Conservation (phyloP, 805 yeast genomes). For the Clavispora vitiphila region DNA sequence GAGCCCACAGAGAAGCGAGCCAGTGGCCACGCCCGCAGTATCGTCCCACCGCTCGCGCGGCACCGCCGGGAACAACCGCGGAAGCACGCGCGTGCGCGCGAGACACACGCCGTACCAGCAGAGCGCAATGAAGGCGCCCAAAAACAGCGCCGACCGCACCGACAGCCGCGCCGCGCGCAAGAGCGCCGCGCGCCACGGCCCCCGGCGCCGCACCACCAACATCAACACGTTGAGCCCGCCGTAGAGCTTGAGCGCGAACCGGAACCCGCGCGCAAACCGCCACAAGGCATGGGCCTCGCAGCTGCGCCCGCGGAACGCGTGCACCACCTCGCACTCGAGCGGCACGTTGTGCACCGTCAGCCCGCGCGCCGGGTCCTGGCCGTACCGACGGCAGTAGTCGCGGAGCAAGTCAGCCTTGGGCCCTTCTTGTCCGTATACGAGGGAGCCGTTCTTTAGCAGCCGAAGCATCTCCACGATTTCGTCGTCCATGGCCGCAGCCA, state of each 20-base stretch:
- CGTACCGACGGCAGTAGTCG: slow-evolving; percentile 27
- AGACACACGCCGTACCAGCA: slow-evolving; percentile 47
- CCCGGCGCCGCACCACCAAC: slow-evolving; percentile 17
- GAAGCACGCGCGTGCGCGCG: slow-evolving; percentile 35
- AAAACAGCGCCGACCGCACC: slow-evolving; percentile 38
- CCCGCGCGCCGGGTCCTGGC: slow-evolving; percentile 29
- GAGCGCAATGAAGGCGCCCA: slow-evolving; percentile 38
- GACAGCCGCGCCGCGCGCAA: slow-evolving; percentile 29
- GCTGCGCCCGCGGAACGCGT: slow-evolving; percentile 31
- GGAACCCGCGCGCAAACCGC: slow-evolving; percentile 39
- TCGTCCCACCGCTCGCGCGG: slow-evolving; percentile 33
- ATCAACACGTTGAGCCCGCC: slow-evolving; percentile 34
- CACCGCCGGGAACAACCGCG: slow-evolving; percentile 32
- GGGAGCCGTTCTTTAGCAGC: slow-evolving; percentile 23
- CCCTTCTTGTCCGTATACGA: slow-evolving; percentile 32
- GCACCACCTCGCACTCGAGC: slow-evolving; percentile 37
- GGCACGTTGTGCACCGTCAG: slow-evolving; percentile 24
- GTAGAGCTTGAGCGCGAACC: slow-evolving; percentile 36
- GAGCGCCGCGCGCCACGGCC: slow-evolving; percentile 18
- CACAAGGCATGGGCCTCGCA: slow-evolving; percentile 46
- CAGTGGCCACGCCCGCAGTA: slow-evolving; percentile 36
- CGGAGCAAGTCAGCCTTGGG: slow-evolving; percentile 25
- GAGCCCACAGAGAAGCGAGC: slow-evolving; percentile 38
- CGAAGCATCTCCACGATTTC: slow-evolving; percentile 31
- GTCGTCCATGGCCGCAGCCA: slow-evolving; percentile 44